Conservation (phyloP, 2,329 filamentous ascomycete genomes). For the Aspergillus aculeatus region DNA sequence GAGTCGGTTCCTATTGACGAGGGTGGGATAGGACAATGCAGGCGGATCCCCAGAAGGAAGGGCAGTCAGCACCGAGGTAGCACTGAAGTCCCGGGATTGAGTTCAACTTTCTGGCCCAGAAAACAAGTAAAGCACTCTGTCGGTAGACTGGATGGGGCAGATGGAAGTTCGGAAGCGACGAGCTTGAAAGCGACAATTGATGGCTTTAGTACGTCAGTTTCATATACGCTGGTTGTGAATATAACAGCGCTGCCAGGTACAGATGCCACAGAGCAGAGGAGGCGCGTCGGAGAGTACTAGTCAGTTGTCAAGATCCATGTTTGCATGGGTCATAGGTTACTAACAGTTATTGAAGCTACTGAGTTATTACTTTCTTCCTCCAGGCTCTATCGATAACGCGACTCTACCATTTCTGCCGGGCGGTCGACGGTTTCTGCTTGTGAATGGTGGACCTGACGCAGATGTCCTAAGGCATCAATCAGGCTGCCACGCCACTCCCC, state of each 20-base stretch:
- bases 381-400: not conserved
- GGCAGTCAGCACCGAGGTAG: not conserved
- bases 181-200: not conserved
- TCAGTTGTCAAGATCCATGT: not conserved
- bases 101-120: not conserved
- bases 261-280: too few species aligned
- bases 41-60: not conserved
- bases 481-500: slow-evolving; percentile 24
- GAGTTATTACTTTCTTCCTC: not conserved
- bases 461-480: slow-evolving; percentile 28
- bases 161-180: not conserved
- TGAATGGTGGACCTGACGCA: slow-evolving; percentile 16
- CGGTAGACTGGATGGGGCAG: not conserved
- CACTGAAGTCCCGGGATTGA: not conserved
- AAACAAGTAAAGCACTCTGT: not conserved
- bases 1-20: not conserved
- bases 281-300: too few species aligned
- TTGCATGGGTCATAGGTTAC: not conserved
- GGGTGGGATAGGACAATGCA: not conserved
- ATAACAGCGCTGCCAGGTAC: too few species aligned
- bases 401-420: slow-evolving; percentile 16
- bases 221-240: too few species aligned
- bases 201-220: too few species aligned
- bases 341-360: not conserved
- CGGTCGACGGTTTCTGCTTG: slow-evolving; percentile 7